Evolutionary conservation across 768 basidiomycete genomes (phyloP).

Genomic region (Tremella mesenterica): DNA sequence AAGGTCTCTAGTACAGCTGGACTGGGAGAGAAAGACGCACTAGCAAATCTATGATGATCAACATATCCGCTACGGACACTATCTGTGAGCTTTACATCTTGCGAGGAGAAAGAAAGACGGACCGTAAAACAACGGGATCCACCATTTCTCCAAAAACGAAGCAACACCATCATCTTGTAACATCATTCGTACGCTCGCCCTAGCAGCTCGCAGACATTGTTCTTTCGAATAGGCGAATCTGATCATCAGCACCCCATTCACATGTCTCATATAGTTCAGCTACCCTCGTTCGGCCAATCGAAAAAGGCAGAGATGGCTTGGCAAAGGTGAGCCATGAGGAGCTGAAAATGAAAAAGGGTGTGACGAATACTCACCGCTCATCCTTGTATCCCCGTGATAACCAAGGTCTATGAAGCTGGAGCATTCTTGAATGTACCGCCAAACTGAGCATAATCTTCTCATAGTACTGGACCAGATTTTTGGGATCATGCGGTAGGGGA

Average conservation of each 20-base stretch:
- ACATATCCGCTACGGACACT: slow-evolving; percentile 42
- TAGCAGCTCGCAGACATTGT: slow-evolving; percentile 45
- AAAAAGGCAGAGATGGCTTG: not conserved
- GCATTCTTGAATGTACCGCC: slow-evolving; percentile 41
- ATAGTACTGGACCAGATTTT: slow-evolving; percentile 39
- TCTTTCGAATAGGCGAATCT: slow-evolving; percentile 45
- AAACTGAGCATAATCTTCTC: slow-evolving; percentile 44
- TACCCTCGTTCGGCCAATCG: not conserved
- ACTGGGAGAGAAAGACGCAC: slow-evolving; percentile 14
- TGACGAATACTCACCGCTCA: slow-evolving; percentile 22
- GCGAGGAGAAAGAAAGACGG: not conserved
- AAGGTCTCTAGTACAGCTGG: not conserved
- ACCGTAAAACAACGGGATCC: slow-evolving; percentile 43
- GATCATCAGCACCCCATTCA: slow-evolving; percentile 1
- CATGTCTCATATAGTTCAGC: too few relatives aligned
- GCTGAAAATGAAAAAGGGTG: too few relatives aligned
- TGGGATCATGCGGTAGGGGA: slow-evolving; percentile 27
- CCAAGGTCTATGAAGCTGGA: slow-evolving; percentile 44
- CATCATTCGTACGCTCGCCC: slow-evolving; percentile 43
- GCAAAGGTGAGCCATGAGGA: not conserved
- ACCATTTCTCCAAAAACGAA: slow-evolving; percentile 45
- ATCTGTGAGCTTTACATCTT: not conserved
- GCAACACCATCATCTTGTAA: slow-evolving; percentile 35
- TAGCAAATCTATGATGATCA: slow-evolving; percentile 43
- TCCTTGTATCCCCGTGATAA: slow-evolving; percentile 43